A percentile compares a stretch with the other conserved stretches of the same genome.
phyloP scores from a whole-genome alignment of 352 stramenopile species.

The Ochromonadaceae sp. region DNA sequence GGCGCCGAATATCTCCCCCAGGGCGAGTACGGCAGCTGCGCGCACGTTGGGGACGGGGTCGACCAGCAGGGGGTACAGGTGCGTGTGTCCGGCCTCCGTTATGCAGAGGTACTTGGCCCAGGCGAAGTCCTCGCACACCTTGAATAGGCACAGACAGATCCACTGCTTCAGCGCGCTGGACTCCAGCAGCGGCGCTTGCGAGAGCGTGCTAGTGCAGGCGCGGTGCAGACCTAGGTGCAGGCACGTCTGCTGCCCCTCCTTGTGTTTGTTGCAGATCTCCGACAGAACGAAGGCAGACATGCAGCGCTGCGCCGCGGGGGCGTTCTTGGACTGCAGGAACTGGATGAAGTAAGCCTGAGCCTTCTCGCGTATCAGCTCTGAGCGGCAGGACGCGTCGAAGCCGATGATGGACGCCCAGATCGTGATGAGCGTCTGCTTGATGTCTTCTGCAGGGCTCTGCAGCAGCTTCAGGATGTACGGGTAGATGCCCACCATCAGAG shows the following conservation, averaged over 20 bases:
- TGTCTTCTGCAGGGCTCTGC: constrained; percentile 74
- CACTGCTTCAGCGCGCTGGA: constrained; percentile 40
- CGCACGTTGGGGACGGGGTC: constrained; percentile 72
- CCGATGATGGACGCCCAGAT: constrained; percentile 86
- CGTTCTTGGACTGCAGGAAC: constrained; percentile 50
- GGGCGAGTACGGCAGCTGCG: constrained; percentile 71
- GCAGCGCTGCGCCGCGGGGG: constrained; percentile 73
- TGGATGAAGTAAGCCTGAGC: constrained; percentile 86
- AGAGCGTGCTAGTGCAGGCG: constrained; percentile 39
- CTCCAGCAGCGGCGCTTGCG: constrained; percentile 42
- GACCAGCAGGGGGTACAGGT: constrained; percentile 53
- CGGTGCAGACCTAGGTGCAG: constrained; percentile 59
- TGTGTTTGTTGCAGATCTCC: constrained; percentile 75
- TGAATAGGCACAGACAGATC: constrained; percentile 77
- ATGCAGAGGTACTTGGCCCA: constrained; percentile 59
- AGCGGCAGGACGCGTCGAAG: constrained; percentile 77
- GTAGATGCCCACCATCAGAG: constrained; percentile 90
- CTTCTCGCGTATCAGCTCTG: constrained; percentile 68
- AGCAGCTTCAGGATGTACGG: constrained; percentile 96
- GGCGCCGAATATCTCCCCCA: constrained; percentile 68
- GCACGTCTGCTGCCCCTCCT: constrained; percentile 73
- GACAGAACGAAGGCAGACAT: constrained; percentile 88
- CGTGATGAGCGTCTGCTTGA: constrained; percentile 78
- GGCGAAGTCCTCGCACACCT: constrained; percentile 79
- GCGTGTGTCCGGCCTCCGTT: constrained; percentile 57